Evolutionary conservation across 257 asterid genomes (phyloP).

Genomic region (Cinchona pubescens): DNA sequence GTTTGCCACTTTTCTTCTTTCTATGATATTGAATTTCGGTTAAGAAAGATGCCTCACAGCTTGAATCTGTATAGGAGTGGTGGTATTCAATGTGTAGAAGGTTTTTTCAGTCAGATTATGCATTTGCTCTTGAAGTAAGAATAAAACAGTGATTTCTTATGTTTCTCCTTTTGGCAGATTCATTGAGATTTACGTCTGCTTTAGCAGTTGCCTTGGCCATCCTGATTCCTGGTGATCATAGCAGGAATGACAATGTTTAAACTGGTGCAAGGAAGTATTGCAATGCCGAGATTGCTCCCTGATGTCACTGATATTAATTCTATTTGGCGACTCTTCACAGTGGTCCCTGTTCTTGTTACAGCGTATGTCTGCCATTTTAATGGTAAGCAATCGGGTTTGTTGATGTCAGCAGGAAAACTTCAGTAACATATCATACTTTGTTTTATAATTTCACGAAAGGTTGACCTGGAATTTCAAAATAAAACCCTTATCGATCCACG

Average conservation of each 20-base stretch:
- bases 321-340: slow-evolving; percentile 56
- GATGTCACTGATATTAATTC: slow-evolving; percentile 37
- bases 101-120: background rate
- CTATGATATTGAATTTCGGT: background rate
- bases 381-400: slow-evolving; percentile 32
- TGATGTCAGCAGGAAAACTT: background rate
- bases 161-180: slow-evolving; percentile 38
- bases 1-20: background rate
- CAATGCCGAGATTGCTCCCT: slow-evolving; percentile 44
- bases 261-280: slow-evolving; percentile 34
- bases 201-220: slow-evolving; percentile 49
- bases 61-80: background rate
- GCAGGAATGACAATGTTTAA: slow-evolving; percentile 31
- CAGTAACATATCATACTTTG: background rate
- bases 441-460: too few species aligned
- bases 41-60: background rate
- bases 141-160: background rate
- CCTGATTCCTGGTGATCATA: slow-evolving; percentile 44
- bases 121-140: background rate
- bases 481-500: too few species aligned
- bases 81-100: background rate
- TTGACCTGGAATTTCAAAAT: too few species aligned
- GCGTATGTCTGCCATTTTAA: slow-evolving; percentile 62
- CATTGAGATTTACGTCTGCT: slow-evolving; percentile 52
- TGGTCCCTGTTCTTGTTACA: slow-evolving; percentile 59